These are phyloP conservation scores for Rubroboletus pulcherrimus DNA, from an alignment of 768 basidiomycete species.

Conservation along the genomic window DNA sequence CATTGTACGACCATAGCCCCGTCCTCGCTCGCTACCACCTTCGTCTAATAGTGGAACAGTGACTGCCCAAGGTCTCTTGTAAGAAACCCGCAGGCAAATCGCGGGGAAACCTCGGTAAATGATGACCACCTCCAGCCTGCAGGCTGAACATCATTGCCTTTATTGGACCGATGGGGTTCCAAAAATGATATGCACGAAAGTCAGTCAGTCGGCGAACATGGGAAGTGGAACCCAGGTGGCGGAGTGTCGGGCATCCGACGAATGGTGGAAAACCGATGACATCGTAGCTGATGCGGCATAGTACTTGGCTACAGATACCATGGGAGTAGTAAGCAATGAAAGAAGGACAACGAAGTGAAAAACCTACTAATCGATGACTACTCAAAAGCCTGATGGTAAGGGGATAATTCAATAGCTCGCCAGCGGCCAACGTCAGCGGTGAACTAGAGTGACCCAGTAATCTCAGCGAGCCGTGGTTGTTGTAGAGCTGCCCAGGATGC, in stretches of 20 bases:
- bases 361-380: neutral
- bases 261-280: neutral
- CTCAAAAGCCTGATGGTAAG: neutral
- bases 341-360: neutral
- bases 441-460: neutral
- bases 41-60: neutral
- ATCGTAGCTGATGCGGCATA: neutral
- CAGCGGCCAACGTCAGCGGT: neutral
- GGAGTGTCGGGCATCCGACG: conserved; percentile 1
- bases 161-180: neutral
- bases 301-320: neutral
- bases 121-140: neutral
- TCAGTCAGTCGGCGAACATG: neutral
- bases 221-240: neutral
- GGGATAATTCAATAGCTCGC: neutral
- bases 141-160: neutral
- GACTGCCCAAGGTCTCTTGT: neutral
- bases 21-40: no score
- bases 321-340: neutral
- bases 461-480: neutral
- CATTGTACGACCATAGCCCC: neutral
- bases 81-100: neutral
- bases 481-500: neutral
- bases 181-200: neutral
- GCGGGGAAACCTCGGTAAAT: neutral